Evolutionary conservation across 768 basidiomycete species (phyloP), one percentile per base, ranked within the genome.

Genomic region (Tulasnella sp.): DNA sequence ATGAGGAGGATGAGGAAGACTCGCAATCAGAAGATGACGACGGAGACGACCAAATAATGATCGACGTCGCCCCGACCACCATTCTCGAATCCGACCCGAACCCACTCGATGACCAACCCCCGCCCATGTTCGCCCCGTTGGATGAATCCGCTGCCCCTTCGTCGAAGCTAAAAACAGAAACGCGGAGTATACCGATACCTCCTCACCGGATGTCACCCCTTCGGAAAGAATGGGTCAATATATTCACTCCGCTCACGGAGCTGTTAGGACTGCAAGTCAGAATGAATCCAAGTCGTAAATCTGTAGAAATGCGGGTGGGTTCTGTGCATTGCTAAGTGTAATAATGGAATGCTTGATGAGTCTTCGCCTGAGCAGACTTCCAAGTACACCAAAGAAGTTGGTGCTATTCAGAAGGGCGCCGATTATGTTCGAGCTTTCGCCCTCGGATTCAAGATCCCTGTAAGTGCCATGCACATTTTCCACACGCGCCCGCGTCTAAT

Each of bases 121-220:
- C 91, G 74, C 90, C 93, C 10, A 88, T 95, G 27, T 87, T 91
- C 10, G 88, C 91, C 12, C 87, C 89, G 71, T 90, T 89, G 10
- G 87, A 88, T 38, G 88, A 77, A 39, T 21, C 31, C 10, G 40
- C 52, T 21, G 42, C 56, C 31, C 34, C 62, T 68, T 62, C 88
- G 79, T 86, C 89, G 0, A 85, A 88, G 14, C 87, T 92, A 79
- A 95, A 92, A 84, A 92, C 94, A 5, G 97, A 99, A 86, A 91
- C 89, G n/a, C 88, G 97, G 84, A 89, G 95, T 76, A 91, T 99
- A 83, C 88, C 94, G 16, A 94, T 99, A 85, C 98, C 98, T 18
- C 96, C 96, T 12, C 98, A 99, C 85, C 91, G 98, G 75, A 97
- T 98, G 95, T 96, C 96, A 14, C 98, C 98, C 3, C 86, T 99